Percentiles rank a stretch among this genome's conserved stretches.
Evolutionary conservation across 2,329 filamentous ascomycete genomes (phyloP).

Genomic region (Colletotrichum noveboracense): DNA sequence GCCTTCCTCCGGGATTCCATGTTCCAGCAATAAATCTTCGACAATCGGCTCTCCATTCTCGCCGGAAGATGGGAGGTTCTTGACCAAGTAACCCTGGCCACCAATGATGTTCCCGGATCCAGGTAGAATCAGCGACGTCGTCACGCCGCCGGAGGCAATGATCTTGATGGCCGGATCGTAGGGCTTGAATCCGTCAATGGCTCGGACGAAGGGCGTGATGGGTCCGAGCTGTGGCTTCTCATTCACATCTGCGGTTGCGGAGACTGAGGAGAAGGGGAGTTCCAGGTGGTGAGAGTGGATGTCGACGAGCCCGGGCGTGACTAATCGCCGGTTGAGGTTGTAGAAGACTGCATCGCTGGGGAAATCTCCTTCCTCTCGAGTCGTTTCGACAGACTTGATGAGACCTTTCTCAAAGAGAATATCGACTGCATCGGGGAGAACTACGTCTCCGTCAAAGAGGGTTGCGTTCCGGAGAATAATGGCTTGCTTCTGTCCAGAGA

Average conservation of each 20-base stretch:
- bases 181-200: constrained; percentile 36
- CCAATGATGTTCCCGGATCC: constrained; percentile 49
- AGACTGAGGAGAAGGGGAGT: constrained; percentile 35
- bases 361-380: neutral
- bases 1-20: constrained; percentile 33
- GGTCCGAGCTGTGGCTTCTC: constrained; percentile 37
- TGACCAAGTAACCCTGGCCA: constrained; percentile 46
- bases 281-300: constrained; percentile 49
- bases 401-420: constrained; percentile 40
- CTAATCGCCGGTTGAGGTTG: constrained; percentile 39
- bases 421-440: constrained; percentile 37
- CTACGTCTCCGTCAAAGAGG: constrained; percentile 45
- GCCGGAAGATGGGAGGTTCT: constrained; percentile 40
- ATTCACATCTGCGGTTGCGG: constrained; percentile 38
- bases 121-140: constrained; percentile 46
- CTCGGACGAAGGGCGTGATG: constrained; percentile 40
- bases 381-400: constrained; percentile 22
- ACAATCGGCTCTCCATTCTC: constrained; percentile 40
- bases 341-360: constrained; percentile 22
- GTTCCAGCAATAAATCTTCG: constrained; percentile 45
- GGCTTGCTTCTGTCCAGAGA: neutral
- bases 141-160: constrained; percentile 48
- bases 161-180: constrained; percentile 40
- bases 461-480: constrained; percentile 43
- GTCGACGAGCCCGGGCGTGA: constrained; percentile 49